A percentile compares a stretch with the other conserved stretches of the same genome.
phyloP scores from a whole-genome alignment of 495 filamentous ascomycete species.

The Trichoderma parareesei region DNA sequence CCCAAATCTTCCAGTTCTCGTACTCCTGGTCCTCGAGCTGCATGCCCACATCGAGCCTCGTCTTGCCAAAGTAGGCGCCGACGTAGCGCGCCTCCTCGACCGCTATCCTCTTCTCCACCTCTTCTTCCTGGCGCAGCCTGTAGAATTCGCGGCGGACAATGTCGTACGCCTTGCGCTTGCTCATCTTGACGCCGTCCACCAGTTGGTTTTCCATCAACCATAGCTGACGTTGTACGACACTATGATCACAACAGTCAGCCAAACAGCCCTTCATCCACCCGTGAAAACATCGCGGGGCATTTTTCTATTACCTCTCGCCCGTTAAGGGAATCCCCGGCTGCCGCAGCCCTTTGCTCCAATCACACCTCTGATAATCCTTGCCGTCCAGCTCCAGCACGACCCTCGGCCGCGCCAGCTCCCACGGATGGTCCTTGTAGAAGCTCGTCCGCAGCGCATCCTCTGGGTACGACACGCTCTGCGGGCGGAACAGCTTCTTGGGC shows the following conservation, averaged over 20 bases:
- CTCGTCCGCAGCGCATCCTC: constrained; percentile 73
- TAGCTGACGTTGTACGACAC: constrained; percentile 87
- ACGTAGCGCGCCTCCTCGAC: constrained; percentile 78
- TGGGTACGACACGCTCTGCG: constrained; percentile 67
- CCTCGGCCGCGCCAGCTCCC: constrained; percentile 87
- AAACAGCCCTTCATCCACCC: not conserved
- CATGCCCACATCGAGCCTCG: constrained; percentile 66
- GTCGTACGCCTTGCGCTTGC: constrained; percentile 70
- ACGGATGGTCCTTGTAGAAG: constrained; percentile 92
- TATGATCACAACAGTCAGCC: constrained; percentile 26
- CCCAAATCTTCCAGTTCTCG: constrained; percentile 80
- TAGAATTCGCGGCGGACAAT: constrained; percentile 87
- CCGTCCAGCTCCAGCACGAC: constrained; percentile 81
- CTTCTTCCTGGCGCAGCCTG: constrained; percentile 66
- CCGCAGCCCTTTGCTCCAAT: constrained; percentile 69
- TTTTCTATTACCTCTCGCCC: constrained; percentile 65
- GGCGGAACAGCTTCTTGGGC: constrained; percentile 69
- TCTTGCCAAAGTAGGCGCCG: constrained; percentile 79
- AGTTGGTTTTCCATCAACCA: constrained; percentile 63
- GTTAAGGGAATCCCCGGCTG: constrained; percentile 74
- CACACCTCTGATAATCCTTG: constrained; percentile 59
- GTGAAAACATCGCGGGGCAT: not conserved
- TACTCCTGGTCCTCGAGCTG: constrained; percentile 68
- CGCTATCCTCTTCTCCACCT: constrained; percentile 76
- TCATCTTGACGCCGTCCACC: constrained; percentile 31